These are phyloP conservation scores for Thymus mandschuricus DNA, from an alignment of 257 asterid species.

Conservation along the genomic window DNA sequence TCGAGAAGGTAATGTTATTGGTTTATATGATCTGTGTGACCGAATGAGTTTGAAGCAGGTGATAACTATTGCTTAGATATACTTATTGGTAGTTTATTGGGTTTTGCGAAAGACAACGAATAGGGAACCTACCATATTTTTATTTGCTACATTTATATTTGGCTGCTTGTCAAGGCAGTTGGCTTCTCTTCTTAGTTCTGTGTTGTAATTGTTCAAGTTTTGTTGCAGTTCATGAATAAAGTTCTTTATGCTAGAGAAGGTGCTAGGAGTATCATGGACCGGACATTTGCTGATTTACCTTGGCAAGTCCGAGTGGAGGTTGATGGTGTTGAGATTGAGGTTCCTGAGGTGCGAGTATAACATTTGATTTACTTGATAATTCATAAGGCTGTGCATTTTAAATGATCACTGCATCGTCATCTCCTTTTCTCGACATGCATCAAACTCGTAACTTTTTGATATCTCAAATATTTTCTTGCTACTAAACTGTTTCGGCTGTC, in stretches of 20 bases:
- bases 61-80: neutral
- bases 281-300: slow-evolving; percentile 90
- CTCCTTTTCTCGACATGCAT: neutral
- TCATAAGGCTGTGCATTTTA: neutral
- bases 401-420: neutral
- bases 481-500: neutral
- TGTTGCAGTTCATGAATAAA: slow-evolving; percentile 97
- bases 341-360: slow-evolving; percentile 78
- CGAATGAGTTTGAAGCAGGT: neutral
- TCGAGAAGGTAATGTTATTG: neutral
- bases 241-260: slow-evolving; percentile 99
- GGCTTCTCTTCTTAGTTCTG: neutral
- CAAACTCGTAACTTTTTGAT: neutral
- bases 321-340: slow-evolving; percentile 93
- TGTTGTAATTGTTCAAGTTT: slow-evolving; percentile 14
- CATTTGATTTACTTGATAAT: slow-evolving; percentile 13
- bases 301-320: slow-evolving; percentile 95
- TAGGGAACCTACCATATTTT: neutral
- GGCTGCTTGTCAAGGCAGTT: slow-evolving; percentile 21
- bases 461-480: neutral
- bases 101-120: neutral
- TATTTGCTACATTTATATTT: slow-evolving; percentile 14
- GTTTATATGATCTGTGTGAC: neutral
- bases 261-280: slow-evolving; percentile 89
- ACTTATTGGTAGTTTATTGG: neutral